Base-by-base conservation (phyloP, 2,329 filamentous ascomycete genomes). In the Aspergillus latus region DNA sequence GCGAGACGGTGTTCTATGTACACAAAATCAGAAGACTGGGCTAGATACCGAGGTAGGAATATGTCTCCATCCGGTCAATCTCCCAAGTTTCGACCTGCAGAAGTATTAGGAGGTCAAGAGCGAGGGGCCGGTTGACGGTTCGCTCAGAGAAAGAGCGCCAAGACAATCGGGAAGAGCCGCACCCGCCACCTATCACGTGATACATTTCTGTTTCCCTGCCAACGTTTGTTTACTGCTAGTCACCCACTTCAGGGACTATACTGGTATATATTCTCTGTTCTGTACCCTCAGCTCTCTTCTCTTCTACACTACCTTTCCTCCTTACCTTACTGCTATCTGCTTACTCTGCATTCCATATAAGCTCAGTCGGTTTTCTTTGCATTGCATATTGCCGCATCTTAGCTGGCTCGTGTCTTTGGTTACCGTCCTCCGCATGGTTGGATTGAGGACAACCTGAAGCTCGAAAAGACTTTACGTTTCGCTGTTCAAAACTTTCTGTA, bases 221-320 rank as follows among this genome's bases (percentile, higher is more conserved):
- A 37, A 37, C 34, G 13, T 37, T 37, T 37, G 34, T 37, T 37
- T 37, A 37, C 34, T 10, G 4, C 9, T 5, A 5, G 8, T 13
- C 34, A 37, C 13, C 34, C 34, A 42, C n/a, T 16, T 15, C 21
- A 21, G 49, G 60, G 58, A 64, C 64, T 68, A 62, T 66, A 64
- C 58, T 64, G 63, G 64, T 75, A 75, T 75, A 72, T 74, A 75
- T 69, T 70, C 68, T 50, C 63, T 68, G 57, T 52, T 48, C 40
- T 56, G 59, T 50, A 62, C 52, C 56, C 49, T 59, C 40, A 56
- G 8, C 34, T 42, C 39, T 42, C 37, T 13, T 7, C 21, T 15
- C 39, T 13, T 16, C 43, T 40, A 26, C 28, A 48, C 39, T 40
- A 34, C 60, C 59, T 60, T 52, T 49, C 29, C n/a, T 54, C 52